A percentile compares a stretch with the other conserved stretches of the same genome.
phyloP scores from a whole-genome alignment of 1,284 basidiomycete genomes.

The Trametes polyzona region DNA sequence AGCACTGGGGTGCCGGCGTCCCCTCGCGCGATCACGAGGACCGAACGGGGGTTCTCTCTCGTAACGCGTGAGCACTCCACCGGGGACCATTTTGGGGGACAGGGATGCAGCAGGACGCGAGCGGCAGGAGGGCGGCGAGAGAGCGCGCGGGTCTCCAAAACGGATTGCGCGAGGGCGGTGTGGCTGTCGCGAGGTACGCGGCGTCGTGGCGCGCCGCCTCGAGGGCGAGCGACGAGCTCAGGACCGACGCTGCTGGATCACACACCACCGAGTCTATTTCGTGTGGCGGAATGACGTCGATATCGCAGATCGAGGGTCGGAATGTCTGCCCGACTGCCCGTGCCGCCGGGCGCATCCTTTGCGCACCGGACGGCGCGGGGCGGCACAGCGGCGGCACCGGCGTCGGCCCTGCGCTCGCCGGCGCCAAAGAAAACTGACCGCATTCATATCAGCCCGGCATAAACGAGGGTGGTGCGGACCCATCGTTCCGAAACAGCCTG shows the following conservation, averaged over 20 bases:
- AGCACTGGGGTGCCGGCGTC: not conserved
- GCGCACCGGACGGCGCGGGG: no score
- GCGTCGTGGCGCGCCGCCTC: not conserved
- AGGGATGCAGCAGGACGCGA: not conserved
- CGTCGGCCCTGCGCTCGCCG: no score
- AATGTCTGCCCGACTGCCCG: not conserved
- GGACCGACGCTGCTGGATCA: no score
- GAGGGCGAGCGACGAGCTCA: no score
- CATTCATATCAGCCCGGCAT: no score
- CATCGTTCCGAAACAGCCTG: no score
- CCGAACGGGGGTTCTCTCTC: slow-evolving; percentile 12
- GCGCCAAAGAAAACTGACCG: no score
- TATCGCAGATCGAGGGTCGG: slow-evolving; percentile 4
- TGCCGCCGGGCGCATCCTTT: no score
- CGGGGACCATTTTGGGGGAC: slow-evolving; percentile 11
- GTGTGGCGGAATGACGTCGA: slow-evolving; percentile 4
- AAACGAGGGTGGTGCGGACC: no score
- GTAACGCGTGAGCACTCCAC: slow-evolving; percentile 21
- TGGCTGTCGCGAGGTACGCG: slow-evolving; percentile 9
- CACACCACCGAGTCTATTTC: not conserved
- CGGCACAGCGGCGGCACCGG: no score
- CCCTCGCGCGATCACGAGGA: slow-evolving; percentile 20
- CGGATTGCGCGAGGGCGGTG: not conserved
- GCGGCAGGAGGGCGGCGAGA: not conserved
- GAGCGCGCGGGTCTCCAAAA: not conserved